Evolutionary conservation across 306 rosid genomes (phyloP).

Genomic region (Casuarina glauca): DNA sequence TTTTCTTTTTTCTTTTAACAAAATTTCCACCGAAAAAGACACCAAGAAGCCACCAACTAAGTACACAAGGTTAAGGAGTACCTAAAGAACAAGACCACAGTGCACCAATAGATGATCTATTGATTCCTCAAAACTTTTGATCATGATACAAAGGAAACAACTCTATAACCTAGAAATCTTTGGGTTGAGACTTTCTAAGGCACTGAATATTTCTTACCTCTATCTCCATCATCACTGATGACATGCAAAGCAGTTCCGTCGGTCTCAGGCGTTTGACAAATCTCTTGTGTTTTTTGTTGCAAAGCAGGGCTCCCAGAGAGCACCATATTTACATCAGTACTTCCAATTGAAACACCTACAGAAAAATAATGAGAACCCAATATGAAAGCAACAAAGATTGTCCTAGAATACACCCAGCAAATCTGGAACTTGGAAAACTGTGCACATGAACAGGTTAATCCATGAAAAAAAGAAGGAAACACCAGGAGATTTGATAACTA

Average conservation of each 20-base stretch:
- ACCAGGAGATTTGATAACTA: not conserved
- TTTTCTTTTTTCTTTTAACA: not conserved
- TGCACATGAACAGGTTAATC: not conserved
- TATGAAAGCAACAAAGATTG: conserved; percentile 5
- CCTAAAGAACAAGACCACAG: not conserved
- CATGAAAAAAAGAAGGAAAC: not conserved
- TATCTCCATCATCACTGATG: conserved; percentile 19
- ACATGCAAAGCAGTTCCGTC: conserved; percentile 13
- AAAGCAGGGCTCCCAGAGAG: conserved; percentile 2
- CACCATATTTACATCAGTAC: conserved; percentile 6
- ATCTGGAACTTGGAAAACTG: not conserved
- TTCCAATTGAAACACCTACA: conserved; percentile 35
- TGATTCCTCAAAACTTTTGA: not conserved
- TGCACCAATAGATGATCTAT: not conserved
- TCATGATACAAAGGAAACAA: conserved; percentile 9
- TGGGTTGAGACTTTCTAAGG: conserved; percentile 1
- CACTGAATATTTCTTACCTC: conserved; percentile 32
- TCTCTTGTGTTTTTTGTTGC: conserved; percentile 30
- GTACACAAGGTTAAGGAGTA: conserved; percentile 1
- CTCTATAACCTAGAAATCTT: conserved; percentile 15
- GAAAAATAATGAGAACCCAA: conserved; percentile 20
- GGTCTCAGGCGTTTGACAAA: conserved; percentile 31
- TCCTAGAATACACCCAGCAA: conserved; percentile 1
- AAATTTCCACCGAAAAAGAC: not conserved
- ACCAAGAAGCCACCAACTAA: not conserved